A percentile compares a stretch with the other conserved stretches of the same genome.
These are phyloP conservation scores for Whalleya microplaca DNA, from an alignment of 2,329 filamentous ascomycete species.

Conservation along the genomic window DNA sequence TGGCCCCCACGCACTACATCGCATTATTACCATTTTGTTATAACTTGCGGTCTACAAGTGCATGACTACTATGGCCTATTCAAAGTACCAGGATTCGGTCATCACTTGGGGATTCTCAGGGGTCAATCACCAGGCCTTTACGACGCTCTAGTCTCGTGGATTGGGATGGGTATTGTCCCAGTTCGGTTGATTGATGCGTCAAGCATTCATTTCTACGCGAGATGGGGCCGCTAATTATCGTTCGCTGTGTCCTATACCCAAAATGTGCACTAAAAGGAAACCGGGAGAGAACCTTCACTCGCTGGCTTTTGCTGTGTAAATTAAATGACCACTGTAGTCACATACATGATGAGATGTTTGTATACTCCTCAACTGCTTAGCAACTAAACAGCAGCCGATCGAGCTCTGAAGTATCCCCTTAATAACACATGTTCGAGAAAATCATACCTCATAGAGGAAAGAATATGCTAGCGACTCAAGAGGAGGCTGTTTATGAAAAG, in stretches of 20 bases:
- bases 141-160: slow-evolving; percentile 16
- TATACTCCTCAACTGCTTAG: too few species aligned
- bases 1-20: slow-evolving; percentile 10
- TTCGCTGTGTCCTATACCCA: slow-evolving; percentile 17
- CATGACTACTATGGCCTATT: slow-evolving; percentile 22
- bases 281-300: background rate
- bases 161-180: slow-evolving; percentile 12
- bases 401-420: too few species aligned
- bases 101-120: slow-evolving; percentile 11
- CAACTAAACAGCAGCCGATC: too few species aligned
- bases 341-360: too few species aligned
- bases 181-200: slow-evolving; percentile 6
- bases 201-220: background rate
- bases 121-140: slow-evolving; percentile 18
- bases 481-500: too few species aligned
- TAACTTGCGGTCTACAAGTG: slow-evolving; percentile 3
- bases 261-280: slow-evolving; percentile 7
- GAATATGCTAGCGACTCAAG: too few species aligned
- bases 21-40: slow-evolving; percentile 10
- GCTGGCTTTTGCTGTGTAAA: slow-evolving; percentile 8
- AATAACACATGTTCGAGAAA: too few species aligned
- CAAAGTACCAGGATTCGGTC: slow-evolving; percentile 18
- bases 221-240: slow-evolving; percentile 3
- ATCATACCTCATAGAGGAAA: too few species aligned
- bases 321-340: too few species aligned